Conservation (phyloP, 192 early-diverging fungal genomes). For the Coemansia sp. region DNA sequence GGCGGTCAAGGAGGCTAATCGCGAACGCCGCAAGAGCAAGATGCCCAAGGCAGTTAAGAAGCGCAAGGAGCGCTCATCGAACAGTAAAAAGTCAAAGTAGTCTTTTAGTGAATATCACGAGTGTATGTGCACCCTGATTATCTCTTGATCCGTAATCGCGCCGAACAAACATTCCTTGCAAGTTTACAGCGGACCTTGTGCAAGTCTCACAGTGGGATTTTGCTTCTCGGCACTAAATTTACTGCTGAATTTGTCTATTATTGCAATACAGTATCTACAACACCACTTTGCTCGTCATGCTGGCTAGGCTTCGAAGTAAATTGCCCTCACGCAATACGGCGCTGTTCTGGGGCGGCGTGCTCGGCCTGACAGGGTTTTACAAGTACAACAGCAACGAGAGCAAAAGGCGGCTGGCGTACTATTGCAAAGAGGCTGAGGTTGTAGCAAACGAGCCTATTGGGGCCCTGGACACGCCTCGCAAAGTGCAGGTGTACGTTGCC, state of each 20-base stretch:
- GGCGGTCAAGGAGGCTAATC: slow-evolving; percentile 80
- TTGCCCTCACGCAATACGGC: slow-evolving; percentile 45
- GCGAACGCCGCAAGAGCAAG: slow-evolving; percentile 90
- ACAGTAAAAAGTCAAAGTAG: slow-evolving; percentile 60
- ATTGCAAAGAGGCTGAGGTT: slow-evolving; percentile 26
- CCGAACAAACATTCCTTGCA: too few relatives aligned
- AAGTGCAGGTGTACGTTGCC: slow-evolving; percentile 43
- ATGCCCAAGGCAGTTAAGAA: slow-evolving; percentile 96
- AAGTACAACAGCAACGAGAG: slow-evolving; percentile 47
- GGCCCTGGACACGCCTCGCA: slow-evolving; percentile 32
- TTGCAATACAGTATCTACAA: not conserved
- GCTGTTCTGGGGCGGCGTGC: slow-evolving; percentile 38
- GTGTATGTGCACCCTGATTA: too few relatives aligned
- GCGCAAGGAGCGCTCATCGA: slow-evolving; percentile 72
- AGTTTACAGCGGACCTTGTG: too few relatives aligned
- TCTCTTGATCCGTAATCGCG: too few relatives aligned
- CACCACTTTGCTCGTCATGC: slow-evolving; percentile 9
- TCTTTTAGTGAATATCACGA: not conserved
- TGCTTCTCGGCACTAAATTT: not conserved
- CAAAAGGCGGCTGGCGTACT: slow-evolving; percentile 29
- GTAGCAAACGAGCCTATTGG: slow-evolving; percentile 37
- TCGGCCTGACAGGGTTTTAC: slow-evolving; percentile 26
- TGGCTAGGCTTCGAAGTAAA: slow-evolving; percentile 27
- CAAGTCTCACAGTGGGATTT: too few relatives aligned
- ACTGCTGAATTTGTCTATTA: not conserved